A percentile compares a stretch with the other conserved stretches of the same genome.
Conservation (phyloP, 257 asterid species). For the Forsythia suspensa region DNA sequence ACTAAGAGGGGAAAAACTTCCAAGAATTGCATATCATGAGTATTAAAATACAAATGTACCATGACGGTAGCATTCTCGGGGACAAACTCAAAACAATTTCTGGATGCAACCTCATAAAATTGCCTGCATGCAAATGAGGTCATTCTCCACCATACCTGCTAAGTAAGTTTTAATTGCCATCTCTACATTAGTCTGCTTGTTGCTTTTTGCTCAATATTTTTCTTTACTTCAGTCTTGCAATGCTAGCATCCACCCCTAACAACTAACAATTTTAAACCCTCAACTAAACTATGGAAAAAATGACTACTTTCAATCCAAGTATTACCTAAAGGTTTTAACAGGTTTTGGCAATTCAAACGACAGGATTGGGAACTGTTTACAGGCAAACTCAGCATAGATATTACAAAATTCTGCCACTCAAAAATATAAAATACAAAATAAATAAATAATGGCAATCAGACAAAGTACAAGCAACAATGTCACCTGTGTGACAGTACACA, state of each 20-base stretch:
- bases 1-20: not conserved
- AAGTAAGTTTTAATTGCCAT: not conserved
- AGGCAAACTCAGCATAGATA: not conserved
- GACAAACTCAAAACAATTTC: not conserved
- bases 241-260: not conserved
- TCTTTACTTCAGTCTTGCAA: not conserved
- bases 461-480: not conserved
- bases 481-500: not conserved
- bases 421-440: not conserved
- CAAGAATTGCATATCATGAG: not conserved
- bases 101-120: not conserved
- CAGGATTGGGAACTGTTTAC: not conserved
- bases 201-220: constrained; percentile 1
- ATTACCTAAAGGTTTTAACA: not conserved
- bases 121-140: not conserved
- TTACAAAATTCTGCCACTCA: not conserved
- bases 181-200: not conserved
- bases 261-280: not conserved
- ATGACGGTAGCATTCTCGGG: not conserved
- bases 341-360: not conserved
- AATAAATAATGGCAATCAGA: constrained; percentile 11
- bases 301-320: not conserved
- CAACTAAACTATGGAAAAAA: constrained; percentile 4
- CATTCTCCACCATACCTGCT: not conserved
- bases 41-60: constrained; percentile 1